Evolutionary conservation across 495 filamentous ascomycete species (phyloP).

Genomic region (Penicillium coprophilum): DNA sequence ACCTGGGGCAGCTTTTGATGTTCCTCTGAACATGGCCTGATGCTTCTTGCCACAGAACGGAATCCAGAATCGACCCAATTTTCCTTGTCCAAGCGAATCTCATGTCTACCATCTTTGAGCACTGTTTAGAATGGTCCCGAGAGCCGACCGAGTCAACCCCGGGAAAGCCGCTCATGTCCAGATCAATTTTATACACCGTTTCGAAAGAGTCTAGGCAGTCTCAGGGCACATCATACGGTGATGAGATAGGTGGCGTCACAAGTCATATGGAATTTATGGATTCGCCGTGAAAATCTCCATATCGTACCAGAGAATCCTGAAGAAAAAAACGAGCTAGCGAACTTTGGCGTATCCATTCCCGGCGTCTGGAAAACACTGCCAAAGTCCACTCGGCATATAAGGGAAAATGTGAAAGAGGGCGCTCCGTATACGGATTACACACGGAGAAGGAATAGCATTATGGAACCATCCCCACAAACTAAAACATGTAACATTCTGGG

Average conservation of each 20-base stretch:
- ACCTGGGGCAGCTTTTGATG: neutral
- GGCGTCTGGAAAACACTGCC: neutral
- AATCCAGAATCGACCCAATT: neutral
- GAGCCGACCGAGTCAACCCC: constrained; percentile 4
- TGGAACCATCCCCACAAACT: neutral
- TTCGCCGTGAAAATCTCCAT: neutral
- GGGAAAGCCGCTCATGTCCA: neutral
- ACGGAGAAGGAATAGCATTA: neutral
- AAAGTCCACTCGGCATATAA: neutral
- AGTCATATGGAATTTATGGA: no score
- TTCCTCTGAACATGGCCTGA: neutral
- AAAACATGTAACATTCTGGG: neutral
- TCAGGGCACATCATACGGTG: neutral
- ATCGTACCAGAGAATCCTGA: neutral
- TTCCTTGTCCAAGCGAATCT: neutral
- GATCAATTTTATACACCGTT: neutral
- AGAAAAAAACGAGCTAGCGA: neutral
- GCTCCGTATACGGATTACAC: neutral
- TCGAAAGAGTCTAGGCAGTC: neutral
- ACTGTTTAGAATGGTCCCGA: neutral
- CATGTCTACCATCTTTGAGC: neutral
- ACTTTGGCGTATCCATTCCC: neutral
- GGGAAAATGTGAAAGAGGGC: neutral
- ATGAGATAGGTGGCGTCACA: neutral
- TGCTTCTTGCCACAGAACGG: neutral